Percentiles rank a stretch among this genome's conserved stretches.
Evolutionary conservation across 345 rosid genomes (phyloP).

Genomic region (Trapa bicornis): DNA sequence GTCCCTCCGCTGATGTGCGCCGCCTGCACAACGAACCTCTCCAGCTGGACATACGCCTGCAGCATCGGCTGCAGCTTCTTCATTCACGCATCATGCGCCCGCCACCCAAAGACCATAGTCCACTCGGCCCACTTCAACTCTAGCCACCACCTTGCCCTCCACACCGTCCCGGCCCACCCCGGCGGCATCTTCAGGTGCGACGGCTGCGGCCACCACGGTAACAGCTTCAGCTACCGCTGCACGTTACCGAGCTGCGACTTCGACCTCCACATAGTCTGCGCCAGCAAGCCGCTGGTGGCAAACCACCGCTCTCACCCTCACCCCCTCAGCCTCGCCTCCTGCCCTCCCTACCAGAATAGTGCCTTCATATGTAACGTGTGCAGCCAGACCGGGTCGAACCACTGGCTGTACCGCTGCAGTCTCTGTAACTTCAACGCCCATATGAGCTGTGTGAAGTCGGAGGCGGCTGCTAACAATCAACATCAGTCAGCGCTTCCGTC

Average conservation of each 20-base stretch:
- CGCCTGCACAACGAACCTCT: not conserved
- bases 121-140: not conserved
- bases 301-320: not conserved
- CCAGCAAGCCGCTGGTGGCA: not conserved
- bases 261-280: constrained; percentile 7
- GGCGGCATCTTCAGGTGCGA: not conserved
- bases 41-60: not conserved
- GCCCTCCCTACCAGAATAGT: not conserved
- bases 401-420: constrained; percentile 6
- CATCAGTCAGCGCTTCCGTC: too few relatives aligned
- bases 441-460: not conserved
- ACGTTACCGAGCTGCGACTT: not conserved
- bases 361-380: not conserved
- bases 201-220: not conserved
- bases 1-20: not conserved
- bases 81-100: constrained; percentile 7
- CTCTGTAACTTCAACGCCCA: not conserved
- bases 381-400: not conserved
- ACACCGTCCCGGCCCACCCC: not conserved
- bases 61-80: constrained; percentile 1
- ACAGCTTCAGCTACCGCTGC: constrained; percentile 6
- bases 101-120: not conserved
- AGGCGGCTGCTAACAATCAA: too few relatives aligned
- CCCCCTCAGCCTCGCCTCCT: constrained; percentile 3
- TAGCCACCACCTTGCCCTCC: constrained; percentile 8